Conservation (phyloP, 441 rosid species). For the Euphorbia celastroides region DNA sequence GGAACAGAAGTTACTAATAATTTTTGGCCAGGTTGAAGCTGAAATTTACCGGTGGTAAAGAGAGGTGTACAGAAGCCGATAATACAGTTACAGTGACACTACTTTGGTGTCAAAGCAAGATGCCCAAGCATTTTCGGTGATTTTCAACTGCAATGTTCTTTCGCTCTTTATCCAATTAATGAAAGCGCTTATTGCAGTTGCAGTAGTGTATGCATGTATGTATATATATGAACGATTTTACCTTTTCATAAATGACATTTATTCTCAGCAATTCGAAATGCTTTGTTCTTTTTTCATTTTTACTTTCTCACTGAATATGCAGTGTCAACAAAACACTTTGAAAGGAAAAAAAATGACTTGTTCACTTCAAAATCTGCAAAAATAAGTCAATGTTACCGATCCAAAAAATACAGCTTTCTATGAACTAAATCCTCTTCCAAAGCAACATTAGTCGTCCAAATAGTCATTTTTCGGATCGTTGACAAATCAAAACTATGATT, state of each 20-base stretch:
- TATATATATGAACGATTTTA: slow-evolving; percentile 9
- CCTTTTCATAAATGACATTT: slow-evolving; percentile 13
- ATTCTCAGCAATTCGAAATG: slow-evolving; percentile 20
- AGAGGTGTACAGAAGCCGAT: slow-evolving; percentile 13
- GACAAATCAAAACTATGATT: neutral
- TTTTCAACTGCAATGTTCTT: too few species aligned
- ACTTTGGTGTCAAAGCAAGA: slow-evolving; percentile 22
- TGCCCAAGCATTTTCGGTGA: too few species aligned
- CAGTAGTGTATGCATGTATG: slow-evolving; percentile 24
- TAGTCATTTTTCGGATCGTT: too few species aligned
- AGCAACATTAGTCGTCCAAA: too few species aligned
- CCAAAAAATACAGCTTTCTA: too few species aligned
- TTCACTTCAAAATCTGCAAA: neutral
- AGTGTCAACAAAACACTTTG: neutral
- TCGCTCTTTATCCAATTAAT: slow-evolving; percentile 6
- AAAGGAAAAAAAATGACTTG: neutral
- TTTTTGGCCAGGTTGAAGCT: slow-evolving; percentile 18
- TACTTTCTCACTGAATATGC: neutral
- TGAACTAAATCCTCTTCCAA: too few species aligned
- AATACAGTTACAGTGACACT: neutral
- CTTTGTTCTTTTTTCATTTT: neutral
- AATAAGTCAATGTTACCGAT: neutral
- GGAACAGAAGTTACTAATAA: neutral
- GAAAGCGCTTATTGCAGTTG: slow-evolving; percentile 13
- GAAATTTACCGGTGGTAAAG: slow-evolving; percentile 16